Conservation (phyloP, 2,329 filamentous ascomycete genomes). For the Paracorniculantispora psalliotae region DNA sequence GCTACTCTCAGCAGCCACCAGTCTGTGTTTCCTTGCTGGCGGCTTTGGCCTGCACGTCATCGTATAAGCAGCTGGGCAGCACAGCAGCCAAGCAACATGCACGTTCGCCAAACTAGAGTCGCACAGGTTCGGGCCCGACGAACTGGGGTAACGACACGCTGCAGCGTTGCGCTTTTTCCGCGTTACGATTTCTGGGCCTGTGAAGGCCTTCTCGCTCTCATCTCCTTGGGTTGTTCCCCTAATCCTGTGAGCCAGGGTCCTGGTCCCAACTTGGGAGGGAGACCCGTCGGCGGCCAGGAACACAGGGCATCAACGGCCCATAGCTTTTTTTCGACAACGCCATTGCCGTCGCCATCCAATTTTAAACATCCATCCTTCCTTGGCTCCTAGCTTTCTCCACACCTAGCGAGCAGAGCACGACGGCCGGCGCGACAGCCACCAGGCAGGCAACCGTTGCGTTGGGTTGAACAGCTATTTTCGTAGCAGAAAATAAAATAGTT, state of each 20-base stretch:
- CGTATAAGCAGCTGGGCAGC: neutral
- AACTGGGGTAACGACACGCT: neutral
- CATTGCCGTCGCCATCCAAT: slow-evolving; percentile 10
- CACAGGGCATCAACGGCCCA: slow-evolving; percentile 5
- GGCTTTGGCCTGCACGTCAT: neutral
- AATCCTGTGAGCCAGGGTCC: neutral
- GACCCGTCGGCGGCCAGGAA: neutral
- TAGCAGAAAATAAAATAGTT: neutral
- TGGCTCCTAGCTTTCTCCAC: neutral
- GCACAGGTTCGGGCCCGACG: neutral
- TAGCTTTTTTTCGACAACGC: neutral
- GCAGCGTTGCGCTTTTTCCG: neutral
- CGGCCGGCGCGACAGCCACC: neutral
- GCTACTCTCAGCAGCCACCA: too few relatives aligned
- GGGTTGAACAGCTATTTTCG: neutral
- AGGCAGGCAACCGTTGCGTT: slow-evolving; percentile 2
- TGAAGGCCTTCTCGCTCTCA: neutral
- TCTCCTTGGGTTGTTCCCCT: neutral
- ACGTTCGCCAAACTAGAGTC: neutral
- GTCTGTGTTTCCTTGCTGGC: neutral
- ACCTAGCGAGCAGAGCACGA: neutral
- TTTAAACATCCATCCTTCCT: neutral
- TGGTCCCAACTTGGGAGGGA: neutral
- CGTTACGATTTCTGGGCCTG: neutral
- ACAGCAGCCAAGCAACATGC: neutral